Conservation (phyloP, 768 basidiomycete species). For the Tricholoma sp. region DNA sequence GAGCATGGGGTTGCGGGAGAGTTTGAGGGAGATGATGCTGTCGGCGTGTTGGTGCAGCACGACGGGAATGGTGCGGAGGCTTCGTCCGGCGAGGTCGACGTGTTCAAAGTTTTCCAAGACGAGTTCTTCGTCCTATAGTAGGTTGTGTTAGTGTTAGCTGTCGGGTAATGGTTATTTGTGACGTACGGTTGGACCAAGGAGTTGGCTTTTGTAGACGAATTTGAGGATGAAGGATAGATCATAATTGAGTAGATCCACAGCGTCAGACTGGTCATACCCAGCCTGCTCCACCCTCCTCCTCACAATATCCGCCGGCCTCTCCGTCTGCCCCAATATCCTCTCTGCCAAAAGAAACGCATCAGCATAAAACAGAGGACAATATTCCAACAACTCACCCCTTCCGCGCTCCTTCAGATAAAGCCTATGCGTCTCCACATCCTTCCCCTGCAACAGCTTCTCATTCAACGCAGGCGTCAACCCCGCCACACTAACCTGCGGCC, state of each 20-base stretch:
- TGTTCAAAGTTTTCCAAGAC: constrained; percentile 66
- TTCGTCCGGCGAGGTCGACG: constrained; percentile 76
- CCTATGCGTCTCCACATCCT: constrained; percentile 57
- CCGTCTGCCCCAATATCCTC: constrained; percentile 73
- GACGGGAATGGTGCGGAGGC: constrained; percentile 86
- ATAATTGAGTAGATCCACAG: constrained; percentile 67
- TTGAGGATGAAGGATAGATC: constrained; percentile 82
- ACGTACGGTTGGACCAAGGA: constrained; percentile 59
- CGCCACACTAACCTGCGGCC: constrained; percentile 60
- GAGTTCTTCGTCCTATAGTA: constrained; percentile 65
- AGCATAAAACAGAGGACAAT: background rate
- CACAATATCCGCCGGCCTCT: constrained; percentile 83
- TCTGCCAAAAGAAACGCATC: constrained; percentile 31
- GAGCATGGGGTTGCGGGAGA: constrained; percentile 92
- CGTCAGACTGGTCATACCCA: constrained; percentile 81
- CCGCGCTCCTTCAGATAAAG: constrained; percentile 74
- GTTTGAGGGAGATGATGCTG: constrained; percentile 76
- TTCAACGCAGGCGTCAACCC: constrained; percentile 61
- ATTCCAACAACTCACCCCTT: constrained; percentile 44
- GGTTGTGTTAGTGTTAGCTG: background rate
- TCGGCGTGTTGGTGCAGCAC: constrained; percentile 80
- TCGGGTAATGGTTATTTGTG: constrained; percentile 1
- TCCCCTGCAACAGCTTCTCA: constrained; percentile 44
- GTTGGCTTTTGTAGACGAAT: constrained; percentile 83
- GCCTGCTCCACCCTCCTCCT: constrained; percentile 81